Percentiles rank a stretch among this genome's conserved stretches.
Evolutionary conservation across 352 stramenopile genomes (phyloP).

Genomic region (Globisporangium spinosum): DNA sequence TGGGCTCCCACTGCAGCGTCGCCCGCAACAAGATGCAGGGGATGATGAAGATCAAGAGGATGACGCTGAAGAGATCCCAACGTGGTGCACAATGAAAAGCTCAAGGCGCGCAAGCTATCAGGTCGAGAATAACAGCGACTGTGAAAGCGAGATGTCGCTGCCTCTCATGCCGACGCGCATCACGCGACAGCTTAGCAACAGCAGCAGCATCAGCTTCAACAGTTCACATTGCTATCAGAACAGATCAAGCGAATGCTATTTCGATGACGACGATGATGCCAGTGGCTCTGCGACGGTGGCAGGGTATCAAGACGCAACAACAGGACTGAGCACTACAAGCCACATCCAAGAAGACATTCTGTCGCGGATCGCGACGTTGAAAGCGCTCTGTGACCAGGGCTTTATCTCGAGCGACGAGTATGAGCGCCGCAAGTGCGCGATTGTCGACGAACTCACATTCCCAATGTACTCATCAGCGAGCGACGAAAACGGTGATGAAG

Average conservation of each 20-base stretch:
- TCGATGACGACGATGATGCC: not conserved
- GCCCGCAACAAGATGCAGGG: not conserved
- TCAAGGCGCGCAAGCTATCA: conserved; percentile 2
- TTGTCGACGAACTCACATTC: conserved; percentile 76
- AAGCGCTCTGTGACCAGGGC: conserved; percentile 70
- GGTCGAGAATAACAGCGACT: conserved; percentile 1
- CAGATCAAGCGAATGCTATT: not conserved
- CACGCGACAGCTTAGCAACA: conserved; percentile 1
- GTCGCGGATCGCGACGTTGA: conserved; percentile 64
- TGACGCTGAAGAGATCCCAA: not conserved
- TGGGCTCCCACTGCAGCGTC: not conserved
- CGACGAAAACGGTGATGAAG: not conserved
- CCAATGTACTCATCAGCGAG: not conserved
- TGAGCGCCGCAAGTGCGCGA: conserved; percentile 69
- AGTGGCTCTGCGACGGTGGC: not conserved
- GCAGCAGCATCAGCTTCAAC: conserved; percentile 11
- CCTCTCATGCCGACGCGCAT: conserved; percentile 6
- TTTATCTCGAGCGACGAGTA: conserved; percentile 82
- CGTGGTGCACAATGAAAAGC: not conserved
- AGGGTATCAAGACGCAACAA: not conserved
- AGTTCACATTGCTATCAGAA: not conserved
- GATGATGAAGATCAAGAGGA: not conserved
- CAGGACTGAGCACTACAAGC: not conserved
- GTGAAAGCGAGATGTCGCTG: conserved; percentile 11
- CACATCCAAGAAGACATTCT: conserved; percentile 53